phyloP scores from a whole-genome alignment of 805 yeast genomes.

The Starmerella sp. region DNA sequence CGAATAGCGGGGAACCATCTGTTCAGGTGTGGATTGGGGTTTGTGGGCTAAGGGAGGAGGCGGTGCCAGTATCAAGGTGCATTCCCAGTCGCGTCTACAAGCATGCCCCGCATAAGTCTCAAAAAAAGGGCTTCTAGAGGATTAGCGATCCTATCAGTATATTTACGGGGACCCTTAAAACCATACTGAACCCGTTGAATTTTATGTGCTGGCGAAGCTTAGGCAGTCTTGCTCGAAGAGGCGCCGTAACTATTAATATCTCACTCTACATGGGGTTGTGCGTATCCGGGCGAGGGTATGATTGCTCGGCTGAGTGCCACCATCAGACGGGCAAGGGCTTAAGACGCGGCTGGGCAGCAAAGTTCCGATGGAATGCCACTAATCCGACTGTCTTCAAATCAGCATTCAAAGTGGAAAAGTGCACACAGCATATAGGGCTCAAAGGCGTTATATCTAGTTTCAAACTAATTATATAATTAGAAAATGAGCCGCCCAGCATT shows the following conservation, averaged over 20 bases:
- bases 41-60: neutral
- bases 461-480: no score
- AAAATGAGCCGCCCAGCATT: no score
- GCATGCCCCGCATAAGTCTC: no score
- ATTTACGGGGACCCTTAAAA: no score
- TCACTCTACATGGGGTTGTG: neutral
- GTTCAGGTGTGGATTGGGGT: neutral
- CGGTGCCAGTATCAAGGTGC: neutral
- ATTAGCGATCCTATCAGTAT: no score
- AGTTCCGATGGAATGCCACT: neutral
- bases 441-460: no score
- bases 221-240: neutral
- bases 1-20: neutral
- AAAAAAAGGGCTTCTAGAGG: no score
- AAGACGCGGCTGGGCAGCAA: neutral
- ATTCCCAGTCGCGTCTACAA: neutral
- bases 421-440: no score
- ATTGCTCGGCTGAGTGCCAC: conserved; percentile 1
- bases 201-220: no score
- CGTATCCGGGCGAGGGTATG: neutral
- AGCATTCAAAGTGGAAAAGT: no score
- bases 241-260: neutral
- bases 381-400: no score
- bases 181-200: no score
- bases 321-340: neutral